Evolutionary conservation across 495 filamentous ascomycete genomes (phyloP), one percentile per base, ranked within the genome.

Genomic region (Aspergillus asperescens): DNA sequence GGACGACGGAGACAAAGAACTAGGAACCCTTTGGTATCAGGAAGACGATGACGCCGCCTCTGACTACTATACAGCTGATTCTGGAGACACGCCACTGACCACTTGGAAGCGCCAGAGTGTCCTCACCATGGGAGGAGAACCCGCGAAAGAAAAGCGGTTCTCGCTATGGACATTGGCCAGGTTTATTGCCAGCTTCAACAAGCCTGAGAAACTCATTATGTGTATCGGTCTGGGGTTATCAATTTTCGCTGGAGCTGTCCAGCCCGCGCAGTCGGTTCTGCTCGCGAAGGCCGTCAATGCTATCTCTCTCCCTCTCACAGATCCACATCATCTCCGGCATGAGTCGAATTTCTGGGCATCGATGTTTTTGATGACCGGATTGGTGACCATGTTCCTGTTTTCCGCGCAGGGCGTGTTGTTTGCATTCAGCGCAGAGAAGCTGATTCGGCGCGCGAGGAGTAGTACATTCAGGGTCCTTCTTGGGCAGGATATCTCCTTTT

Each of bases 291-390:
- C 86, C 16, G 90, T 97, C 65, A 80, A 64, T 29, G 73, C 85
- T 0, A 68, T 91, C 7, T 80, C 83, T 0, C 66, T 74, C 4
- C 83, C 79, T 7, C 60, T 61, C 7, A 42, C 28, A 1, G 23
- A 74, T 55, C 79, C 71, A 53, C 73, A 32, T 31, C 63, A 75
- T 48, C 65, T 94, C 18, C 77, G 84, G 32, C 73, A 77, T 4
- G 81, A 87, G 24, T 81, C 81, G 38, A 82, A 93, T 58, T 97
- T 96, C 70, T 98, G 93, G 92, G 82, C 80, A 19, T 68, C 83
- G 44, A 95, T 97, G 89, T 98, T 93, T 63, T 77, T 97, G 23
- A 90, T 96, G 81, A 80, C 95, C 4, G 93, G 86, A 4, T 57
- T 93, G 38, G 77, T 84, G 19, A 81, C 86, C 56, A 80, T 95